Evolutionary conservation across 345 rosid species (phyloP), one percentile per base, ranked within the genome.

Genomic region (Luvunga scandens): DNA sequence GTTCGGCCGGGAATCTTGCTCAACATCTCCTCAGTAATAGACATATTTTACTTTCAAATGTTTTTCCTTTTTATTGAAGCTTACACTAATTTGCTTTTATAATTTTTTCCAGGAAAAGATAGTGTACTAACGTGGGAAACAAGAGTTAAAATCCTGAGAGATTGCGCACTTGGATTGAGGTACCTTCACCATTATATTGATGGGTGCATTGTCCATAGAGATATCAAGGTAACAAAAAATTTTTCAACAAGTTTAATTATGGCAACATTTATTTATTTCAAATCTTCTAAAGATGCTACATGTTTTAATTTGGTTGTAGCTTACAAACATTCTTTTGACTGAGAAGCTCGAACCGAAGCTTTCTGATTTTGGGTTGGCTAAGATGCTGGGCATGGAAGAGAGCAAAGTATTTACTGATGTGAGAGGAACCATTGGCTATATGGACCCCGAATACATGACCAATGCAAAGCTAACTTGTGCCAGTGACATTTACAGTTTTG

Each of bases 391-490:
- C 36, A 85, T 91, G 86, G 91, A 91, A 79, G 90, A 91, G 86
- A 91, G 88, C 85, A 89, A 88, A 84, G 91, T 88, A 28, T 91
- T 91, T 73, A 91, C 93, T 2, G 90, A 91, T 72, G 93, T 91
- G n/a, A 87, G 95, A 79, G 93, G 95, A 81, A 91, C 93, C 28
- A 88, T 89, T 63, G 93, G 93, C 3, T 89, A 91, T 69, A 88
- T 91, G 95, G 95, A 91, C 76, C 93, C 93, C 1, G 91, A 91
- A 76, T 91, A 91, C 79, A 87, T 89, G 89, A 91, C 78, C 85
- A 91, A 89, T 61, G 88, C 95, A 60, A 89, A 86, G 83, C 86
- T 89, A 61, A 89, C 95, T 6, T 73, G 84, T 76, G 90, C 93
- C 4, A 88, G 95, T 79, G 95, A 91, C 71, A 84, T 89, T 56